Base-by-base conservation (phyloP, 225 moss, liverwort and hornwort genomes). In the Bryum argenteum region DNA sequence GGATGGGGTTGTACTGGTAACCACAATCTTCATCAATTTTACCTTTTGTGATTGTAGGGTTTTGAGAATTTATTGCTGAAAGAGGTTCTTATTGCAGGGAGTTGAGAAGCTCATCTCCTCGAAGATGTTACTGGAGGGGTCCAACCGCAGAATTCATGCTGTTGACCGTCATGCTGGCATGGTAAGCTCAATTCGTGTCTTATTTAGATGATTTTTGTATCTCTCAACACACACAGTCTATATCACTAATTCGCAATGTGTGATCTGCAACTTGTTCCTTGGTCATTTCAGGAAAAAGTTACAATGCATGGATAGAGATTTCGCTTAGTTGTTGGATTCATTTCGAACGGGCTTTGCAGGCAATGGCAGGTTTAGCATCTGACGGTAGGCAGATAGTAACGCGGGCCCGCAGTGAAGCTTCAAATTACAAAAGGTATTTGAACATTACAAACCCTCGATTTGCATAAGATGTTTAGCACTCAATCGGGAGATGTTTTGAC, bases 121-220 rank as follows among this genome's bases (percentile, higher is more conserved):
- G 22, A 96, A 93, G 70, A 96, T 96, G 96, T 68, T 96, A 71
- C 67, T 96, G 69, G 96, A 96, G 77, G 96, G 93, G 26, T 91
- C 91, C 60, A 96, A 96, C 72, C 85, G 93, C 66, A 91, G 96
- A 79, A 96, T 96, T 65, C 96, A 93, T 76, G 85, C 93, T 61
- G 91, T 96, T n/a, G 84, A 96, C 78, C 91, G 88, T 19, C 96
- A 96, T 67, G 89, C 85, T 59, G 90, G 93, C 79, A 96, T 96
- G 96, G 96, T 93, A 71, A 78, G 74, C 58, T 53, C 11, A 61
- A 69, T n/a, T 41, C n/a, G 14, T 28, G 9, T 55, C n/a, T 9
- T 40, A 9, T 13, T 60, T 70, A 4, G 18, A 18, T n/a, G 18
- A 41, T 4, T 14, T 24, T 11, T 17, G 15, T 42, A 22, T 38